phyloP scores from a whole-genome alignment of 345 rosid genomes.

The Firmiana major region DNA sequence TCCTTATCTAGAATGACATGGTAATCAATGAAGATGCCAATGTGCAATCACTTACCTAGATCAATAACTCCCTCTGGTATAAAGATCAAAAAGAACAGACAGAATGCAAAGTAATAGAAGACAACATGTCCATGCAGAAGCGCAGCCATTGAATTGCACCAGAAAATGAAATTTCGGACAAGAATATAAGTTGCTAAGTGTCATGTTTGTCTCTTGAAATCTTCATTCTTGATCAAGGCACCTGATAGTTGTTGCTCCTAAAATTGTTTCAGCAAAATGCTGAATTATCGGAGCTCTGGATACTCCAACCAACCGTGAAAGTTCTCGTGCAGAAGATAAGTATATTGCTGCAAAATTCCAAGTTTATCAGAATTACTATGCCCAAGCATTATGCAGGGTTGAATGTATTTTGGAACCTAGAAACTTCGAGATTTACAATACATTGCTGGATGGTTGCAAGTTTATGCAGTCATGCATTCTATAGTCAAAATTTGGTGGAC shows the following conservation, averaged over 20 bases:
- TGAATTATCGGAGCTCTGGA: conserved; percentile 80
- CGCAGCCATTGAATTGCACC: conserved; percentile 88
- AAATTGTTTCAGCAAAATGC: conserved; percentile 75
- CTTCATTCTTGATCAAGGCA: conserved; percentile 67
- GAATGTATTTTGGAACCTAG: background rate
- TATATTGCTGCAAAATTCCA: background rate
- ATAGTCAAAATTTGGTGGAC: background rate
- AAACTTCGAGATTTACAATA: background rate
- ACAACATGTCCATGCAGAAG: conserved; percentile 68
- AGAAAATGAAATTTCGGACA: conserved; percentile 57
- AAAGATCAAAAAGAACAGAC: too few relatives aligned
- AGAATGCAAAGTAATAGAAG: too few relatives aligned
- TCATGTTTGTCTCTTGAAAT: conserved; percentile 52
- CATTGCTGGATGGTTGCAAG: background rate
- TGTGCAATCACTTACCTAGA: too few relatives aligned
- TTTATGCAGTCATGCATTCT: background rate
- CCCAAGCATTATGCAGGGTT: background rate
- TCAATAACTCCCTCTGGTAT: too few relatives aligned
- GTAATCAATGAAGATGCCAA: too few relatives aligned
- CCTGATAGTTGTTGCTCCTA: conserved; percentile 77
- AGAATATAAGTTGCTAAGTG: conserved; percentile 57
- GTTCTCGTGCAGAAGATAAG: conserved; percentile 73
- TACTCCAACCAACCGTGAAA: conserved; percentile 68
- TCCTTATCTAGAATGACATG: too few relatives aligned
- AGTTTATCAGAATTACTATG: too few relatives aligned